Percentiles rank a stretch among this genome's conserved stretches.
Evolutionary conservation across 169 alveolate species (phyloP).

Genomic region (Eimeria maxima): DNA sequence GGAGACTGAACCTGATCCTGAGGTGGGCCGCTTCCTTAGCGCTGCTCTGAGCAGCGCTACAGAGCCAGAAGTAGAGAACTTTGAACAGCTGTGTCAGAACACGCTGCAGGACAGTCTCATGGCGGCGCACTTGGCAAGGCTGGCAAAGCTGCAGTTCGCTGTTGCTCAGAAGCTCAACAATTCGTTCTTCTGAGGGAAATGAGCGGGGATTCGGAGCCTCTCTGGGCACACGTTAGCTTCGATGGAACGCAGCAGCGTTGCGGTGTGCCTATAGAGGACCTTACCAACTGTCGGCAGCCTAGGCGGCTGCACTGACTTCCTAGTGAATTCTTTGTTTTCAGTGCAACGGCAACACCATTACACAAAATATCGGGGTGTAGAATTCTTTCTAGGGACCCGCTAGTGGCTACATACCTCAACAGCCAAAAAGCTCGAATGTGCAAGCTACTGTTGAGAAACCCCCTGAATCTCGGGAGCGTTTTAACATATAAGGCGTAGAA

Average conservation of each 20-base stretch:
- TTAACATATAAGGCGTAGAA: not conserved
- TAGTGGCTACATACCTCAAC: too few relatives aligned
- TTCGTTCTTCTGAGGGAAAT: slow-evolving; percentile 85
- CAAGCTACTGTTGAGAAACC: not conserved
- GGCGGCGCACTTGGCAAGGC: slow-evolving; percentile 88
- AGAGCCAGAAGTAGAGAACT: slow-evolving; percentile 86
- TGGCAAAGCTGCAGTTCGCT: slow-evolving; percentile 92
- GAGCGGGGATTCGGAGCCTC: not conserved
- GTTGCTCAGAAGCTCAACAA: slow-evolving; percentile 92
- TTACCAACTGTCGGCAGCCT: not conserved
- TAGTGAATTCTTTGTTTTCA: slow-evolving; percentile 4
- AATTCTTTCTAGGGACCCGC: not conserved
- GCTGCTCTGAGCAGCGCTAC: slow-evolving; percentile 89
- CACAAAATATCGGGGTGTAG: not conserved
- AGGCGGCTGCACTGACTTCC: not conserved
- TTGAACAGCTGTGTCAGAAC: slow-evolving; percentile 91
- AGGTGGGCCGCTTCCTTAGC: slow-evolving; percentile 91
- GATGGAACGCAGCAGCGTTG: not conserved
- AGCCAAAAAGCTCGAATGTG: not conserved
- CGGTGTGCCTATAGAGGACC: not conserved
- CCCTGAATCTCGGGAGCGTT: not conserved
- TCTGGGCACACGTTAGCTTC: not conserved
- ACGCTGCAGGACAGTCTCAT: slow-evolving; percentile 93
- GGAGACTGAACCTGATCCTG: slow-evolving; percentile 85
- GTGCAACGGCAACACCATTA: not conserved